Percentiles rank a stretch among this genome's conserved stretches.
Conservation (phyloP, 345 rosid species). For the Microthlaspi erraticum region DNA sequence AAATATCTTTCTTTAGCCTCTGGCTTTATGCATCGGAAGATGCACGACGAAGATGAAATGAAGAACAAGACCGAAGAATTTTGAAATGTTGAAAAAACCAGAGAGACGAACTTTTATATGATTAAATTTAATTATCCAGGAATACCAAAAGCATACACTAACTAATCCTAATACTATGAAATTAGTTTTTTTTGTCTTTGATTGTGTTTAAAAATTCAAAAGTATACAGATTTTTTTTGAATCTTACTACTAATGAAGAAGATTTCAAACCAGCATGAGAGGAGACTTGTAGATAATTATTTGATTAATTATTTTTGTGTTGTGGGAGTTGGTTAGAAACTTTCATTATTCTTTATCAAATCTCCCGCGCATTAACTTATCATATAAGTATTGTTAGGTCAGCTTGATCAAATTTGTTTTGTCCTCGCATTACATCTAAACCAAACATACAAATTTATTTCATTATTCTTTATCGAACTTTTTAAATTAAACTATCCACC, state of each 20-base stretch:
- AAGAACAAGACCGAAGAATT: neutral
- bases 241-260: constrained; percentile 12
- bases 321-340: constrained; percentile 12
- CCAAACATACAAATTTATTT: constrained; percentile 8
- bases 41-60: constrained; percentile 5
- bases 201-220: no score
- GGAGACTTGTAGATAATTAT: constrained; percentile 22
- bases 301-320: neutral
- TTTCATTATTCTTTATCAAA: constrained; percentile 22
- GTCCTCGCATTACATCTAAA: neutral
- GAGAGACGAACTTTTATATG: constrained; percentile 2
- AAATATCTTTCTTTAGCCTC: neutral
- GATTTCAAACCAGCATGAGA: constrained; percentile 31
- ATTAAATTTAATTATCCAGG: neutral
- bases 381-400: constrained; percentile 17
- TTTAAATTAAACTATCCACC: constrained; percentile 17
- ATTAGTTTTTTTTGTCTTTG: no score
- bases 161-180: no score
- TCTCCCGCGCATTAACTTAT: constrained; percentile 36
- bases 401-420: neutral
- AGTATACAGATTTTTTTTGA: neutral
- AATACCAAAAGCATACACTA: constrained; percentile 38
- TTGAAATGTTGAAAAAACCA: constrained; percentile 19
- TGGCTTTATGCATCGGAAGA: neutral
- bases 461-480: neutral